These are phyloP conservation scores for Triticum urartu DNA, from an alignment of 176 grass and related monocot species.

Conservation along the genomic window DNA sequence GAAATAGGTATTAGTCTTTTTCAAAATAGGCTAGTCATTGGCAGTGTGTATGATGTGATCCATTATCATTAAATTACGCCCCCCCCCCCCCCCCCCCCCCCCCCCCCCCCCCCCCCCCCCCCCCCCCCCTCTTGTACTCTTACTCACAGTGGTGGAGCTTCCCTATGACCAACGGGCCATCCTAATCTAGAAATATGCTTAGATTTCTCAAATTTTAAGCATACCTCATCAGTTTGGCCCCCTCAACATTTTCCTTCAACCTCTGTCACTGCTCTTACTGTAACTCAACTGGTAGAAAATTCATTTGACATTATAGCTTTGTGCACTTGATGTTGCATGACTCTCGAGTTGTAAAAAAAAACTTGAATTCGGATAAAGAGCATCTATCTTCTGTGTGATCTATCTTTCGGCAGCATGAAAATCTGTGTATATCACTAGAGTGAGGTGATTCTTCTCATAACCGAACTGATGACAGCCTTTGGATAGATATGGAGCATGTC, in stretches of 20 bases:
- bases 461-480: background rate
- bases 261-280: no score
- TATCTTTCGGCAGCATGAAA: background rate
- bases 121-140: background rate
- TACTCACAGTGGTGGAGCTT: no score
- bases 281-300: background rate
- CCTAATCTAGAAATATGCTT: no score
- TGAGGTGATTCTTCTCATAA: background rate
- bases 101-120: no score
- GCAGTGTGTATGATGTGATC: constrained; percentile 3
- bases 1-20: no score
- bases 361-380: background rate
- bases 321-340: background rate
- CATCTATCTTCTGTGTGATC: background rate
- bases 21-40: background rate
- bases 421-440: background rate
- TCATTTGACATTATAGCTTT: background rate
- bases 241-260: no score
- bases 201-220: no score
- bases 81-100: no score
- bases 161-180: no score
- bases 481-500: background rate
- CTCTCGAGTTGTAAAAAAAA: background rate
- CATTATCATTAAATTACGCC: background rate
- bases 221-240: no score